Evolutionary conservation across 2,329 filamentous ascomycete species (phyloP).

Genomic region (Lasiodiplodia sp.): DNA sequence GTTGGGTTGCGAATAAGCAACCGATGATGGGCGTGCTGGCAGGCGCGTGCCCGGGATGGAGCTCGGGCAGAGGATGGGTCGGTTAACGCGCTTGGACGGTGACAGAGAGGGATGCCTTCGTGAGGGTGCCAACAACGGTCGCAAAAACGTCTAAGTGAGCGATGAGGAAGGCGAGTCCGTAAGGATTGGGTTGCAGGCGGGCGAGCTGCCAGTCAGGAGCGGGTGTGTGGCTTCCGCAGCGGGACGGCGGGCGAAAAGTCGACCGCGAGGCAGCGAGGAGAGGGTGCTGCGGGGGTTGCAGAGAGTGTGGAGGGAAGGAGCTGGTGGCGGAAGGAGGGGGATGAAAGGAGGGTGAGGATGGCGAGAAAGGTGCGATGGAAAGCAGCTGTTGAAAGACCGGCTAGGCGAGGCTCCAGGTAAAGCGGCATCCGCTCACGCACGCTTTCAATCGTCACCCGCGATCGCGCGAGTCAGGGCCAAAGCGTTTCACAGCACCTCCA

Average conservation of each 20-base stretch:
- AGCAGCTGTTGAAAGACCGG: constrained; percentile 26
- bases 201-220: constrained; percentile 44
- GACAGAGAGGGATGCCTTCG: constrained; percentile 29
- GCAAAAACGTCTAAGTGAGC: constrained; percentile 39
- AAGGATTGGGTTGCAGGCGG: constrained; percentile 43
- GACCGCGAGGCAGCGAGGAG: constrained; percentile 34
- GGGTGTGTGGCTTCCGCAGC: constrained; percentile 41
- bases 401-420: constrained; percentile 28
- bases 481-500: constrained; percentile 22
- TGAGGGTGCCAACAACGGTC: constrained; percentile 28
- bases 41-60: constrained; percentile 27
- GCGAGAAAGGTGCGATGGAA: constrained; percentile 30
- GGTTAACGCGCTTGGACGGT: constrained; percentile 29
- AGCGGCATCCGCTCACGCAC: constrained; percentile 27
- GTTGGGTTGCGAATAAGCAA: constrained; percentile 21
- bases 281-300: constrained; percentile 29
- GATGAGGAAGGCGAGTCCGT: constrained; percentile 34
- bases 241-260: constrained; percentile 10
- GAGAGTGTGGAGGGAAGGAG: constrained; percentile 45
- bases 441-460: constrained; percentile 28
- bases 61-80: constrained; percentile 30
- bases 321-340: constrained; percentile 31
- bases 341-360: constrained; percentile 35
- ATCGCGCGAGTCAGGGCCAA: constrained; percentile 26
- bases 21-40: constrained; percentile 25